Conservation (phyloP, 495 filamentous ascomycete species). For the Bacidia gigantensis region DNA sequence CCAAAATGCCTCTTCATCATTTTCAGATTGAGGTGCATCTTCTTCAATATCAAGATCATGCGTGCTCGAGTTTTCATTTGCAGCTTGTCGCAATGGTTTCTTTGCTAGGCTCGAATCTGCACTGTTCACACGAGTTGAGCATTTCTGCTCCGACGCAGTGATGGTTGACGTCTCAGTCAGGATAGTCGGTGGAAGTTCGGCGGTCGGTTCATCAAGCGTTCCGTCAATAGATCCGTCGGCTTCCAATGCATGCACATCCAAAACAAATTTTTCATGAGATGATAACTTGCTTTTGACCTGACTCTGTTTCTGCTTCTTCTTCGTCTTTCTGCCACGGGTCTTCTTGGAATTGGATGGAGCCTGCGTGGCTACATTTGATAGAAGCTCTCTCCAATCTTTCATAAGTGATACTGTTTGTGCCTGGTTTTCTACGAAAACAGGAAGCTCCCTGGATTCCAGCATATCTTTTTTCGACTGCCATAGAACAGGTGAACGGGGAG, state of each 20-base stretch:
- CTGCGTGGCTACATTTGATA: neutral
- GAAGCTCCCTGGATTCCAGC: neutral
- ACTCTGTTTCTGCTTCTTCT: constrained; percentile 1
- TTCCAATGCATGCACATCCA: too few relatives aligned
- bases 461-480: neutral
- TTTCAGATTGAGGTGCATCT: neutral
- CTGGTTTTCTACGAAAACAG: constrained; percentile 13
- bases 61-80: neutral
- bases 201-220: neutral
- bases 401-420: constrained; percentile 33
- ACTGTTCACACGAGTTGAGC: neutral
- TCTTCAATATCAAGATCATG: neutral
- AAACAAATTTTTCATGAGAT: too few relatives aligned
- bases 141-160: neutral
- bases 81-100: neutral
- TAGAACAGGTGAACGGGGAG: neutral
- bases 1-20: neutral
- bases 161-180: neutral
- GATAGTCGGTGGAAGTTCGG: neutral
- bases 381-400: constrained; percentile 34
- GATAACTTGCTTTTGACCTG: neutral
- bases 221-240: neutral
- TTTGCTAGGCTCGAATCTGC: neutral
- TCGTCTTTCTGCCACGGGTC: constrained; percentile 1
- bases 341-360: neutral